A percentile compares a stretch with the other conserved stretches of the same genome.
Conservation (phyloP, 1,284 basidiomycete genomes). For the Tilletia walkeri region DNA sequence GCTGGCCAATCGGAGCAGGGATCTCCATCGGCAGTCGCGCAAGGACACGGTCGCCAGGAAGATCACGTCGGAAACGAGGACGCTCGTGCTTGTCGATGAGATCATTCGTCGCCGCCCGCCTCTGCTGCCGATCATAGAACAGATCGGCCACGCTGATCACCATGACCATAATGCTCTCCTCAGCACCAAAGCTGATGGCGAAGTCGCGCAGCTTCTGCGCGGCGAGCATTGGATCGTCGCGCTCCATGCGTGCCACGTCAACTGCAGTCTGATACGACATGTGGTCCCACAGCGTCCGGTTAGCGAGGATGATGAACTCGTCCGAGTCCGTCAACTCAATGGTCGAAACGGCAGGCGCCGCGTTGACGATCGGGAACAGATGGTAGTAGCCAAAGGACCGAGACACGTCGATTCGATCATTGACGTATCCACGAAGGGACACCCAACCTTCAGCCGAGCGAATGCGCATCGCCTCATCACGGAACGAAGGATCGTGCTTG, state of each 20-base stretch:
- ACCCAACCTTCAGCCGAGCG: slow-evolving; percentile 93
- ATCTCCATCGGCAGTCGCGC: slow-evolving; percentile 75
- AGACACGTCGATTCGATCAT: slow-evolving; percentile 87
- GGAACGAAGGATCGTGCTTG: slow-evolving; percentile 87
- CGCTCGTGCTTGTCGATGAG: slow-evolving; percentile 44
- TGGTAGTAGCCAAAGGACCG: slow-evolving; percentile 93
- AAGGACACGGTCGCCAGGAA: slow-evolving; percentile 56
- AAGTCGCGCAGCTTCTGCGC: slow-evolving; percentile 96
- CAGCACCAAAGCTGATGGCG: slow-evolving; percentile 93
- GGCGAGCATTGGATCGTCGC: slow-evolving; percentile 87
- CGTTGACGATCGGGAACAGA: slow-evolving; percentile 84
- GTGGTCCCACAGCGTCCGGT: slow-evolving; percentile 88
- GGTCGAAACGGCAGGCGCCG: slow-evolving; percentile 73
- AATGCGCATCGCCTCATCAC: slow-evolving; percentile 79
- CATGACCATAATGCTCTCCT: slow-evolving; percentile 97
- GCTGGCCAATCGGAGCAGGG: slow-evolving; percentile 78
- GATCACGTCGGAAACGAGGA: slow-evolving; percentile 35
- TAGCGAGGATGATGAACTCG: slow-evolving; percentile 95
- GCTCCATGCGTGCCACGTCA: slow-evolving; percentile 84
- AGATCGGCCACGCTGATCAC: slow-evolving; percentile 81
- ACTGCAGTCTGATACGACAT: slow-evolving; percentile 94
- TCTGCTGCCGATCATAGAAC: slow-evolving; percentile 59
- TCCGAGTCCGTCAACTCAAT: slow-evolving; percentile 78
- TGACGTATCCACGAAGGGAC: slow-evolving; percentile 86
- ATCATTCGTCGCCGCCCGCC: slow-evolving; percentile 21